Evolutionary conservation across 495 filamentous ascomycete species (phyloP), one percentile per base, ranked within the genome.

Genomic region (Hypomontagnella monticulosa): DNA sequence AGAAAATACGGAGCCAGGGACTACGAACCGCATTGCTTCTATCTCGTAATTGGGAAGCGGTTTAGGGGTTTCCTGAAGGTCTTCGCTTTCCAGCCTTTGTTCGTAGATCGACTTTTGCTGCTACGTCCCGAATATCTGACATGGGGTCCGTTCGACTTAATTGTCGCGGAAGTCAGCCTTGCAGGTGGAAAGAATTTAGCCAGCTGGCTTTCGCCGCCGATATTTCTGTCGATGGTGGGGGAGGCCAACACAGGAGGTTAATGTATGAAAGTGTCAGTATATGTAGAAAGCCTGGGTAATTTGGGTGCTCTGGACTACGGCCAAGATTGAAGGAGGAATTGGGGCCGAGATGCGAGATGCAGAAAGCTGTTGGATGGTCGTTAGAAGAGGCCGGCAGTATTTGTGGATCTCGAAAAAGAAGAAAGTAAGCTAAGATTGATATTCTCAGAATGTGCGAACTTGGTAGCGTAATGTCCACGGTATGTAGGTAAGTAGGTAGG

Each of bases 101-200:
- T 64, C 43, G 54, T 56, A 14, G 61, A 51, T 59, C 61, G 61
- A 32, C 34, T 66, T 20, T 43, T 54, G 51, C 66, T 66, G 61
- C 61, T 65, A 51, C 51, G 51, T 53, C 46, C 61, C 66, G 56
- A 64, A 61, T 51, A 64, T 65, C 61, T 61, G 61, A 69, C 66
- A 69, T 69, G 66, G 66, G 61, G 66, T 66, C 61, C 66, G 20
- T 65, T 65, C 51, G 52, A 58, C 56, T 33, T 53, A 61, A 57
- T 64, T 57, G 66, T 65, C 55, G 61, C 66, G 66, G 56, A 23
- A 66, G 66, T 69, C 66, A 69, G 66, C 66, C 66, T 69, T 61
- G 66, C 61, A 61, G 61, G 43, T 69, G 41, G 32, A 42, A 42
- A 19, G 14, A 37, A 10, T 68, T 42, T 34, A 37, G 47, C 57